These are phyloP conservation scores for Nannizzia gypsea DNA, from an alignment of 2,329 filamentous ascomycete genomes.

Conservation along the genomic window DNA sequence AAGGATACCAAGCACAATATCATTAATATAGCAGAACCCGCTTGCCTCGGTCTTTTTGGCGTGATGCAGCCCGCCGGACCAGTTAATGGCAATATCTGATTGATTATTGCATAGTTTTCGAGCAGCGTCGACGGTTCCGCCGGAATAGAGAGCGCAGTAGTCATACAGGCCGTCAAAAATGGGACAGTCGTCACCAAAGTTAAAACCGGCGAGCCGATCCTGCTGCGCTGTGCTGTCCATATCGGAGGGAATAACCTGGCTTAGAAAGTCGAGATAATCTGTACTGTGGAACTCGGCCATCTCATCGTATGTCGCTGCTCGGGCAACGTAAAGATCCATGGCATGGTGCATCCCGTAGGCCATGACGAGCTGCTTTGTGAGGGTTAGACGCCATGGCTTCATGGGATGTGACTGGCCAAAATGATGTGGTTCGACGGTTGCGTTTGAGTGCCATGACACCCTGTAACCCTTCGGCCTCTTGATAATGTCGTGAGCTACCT, in stretches of 20 bases:
- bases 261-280: slow-evolving; percentile 85
- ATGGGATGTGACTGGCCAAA: slow-evolving; percentile 96
- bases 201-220: slow-evolving; percentile 53
- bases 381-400: slow-evolving; percentile 94
- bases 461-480: slow-evolving; percentile 71
- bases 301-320: slow-evolving; percentile 76
- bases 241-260: slow-evolving; percentile 57
- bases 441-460: slow-evolving; percentile 92
- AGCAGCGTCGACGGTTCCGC: slow-evolving; percentile 80
- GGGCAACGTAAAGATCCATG: slow-evolving; percentile 86
- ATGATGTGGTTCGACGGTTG: slow-evolving; percentile 89
- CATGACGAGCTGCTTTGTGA: slow-evolving; percentile 89
- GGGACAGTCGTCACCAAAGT: slow-evolving; percentile 87
- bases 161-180: slow-evolving; percentile 93
- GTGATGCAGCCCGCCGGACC: slow-evolving; percentile 93
- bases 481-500: slow-evolving; percentile 54
- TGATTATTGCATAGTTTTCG: slow-evolving; percentile 75
- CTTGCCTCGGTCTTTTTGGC: slow-evolving; percentile 89
- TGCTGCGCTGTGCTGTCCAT: slow-evolving; percentile 53
- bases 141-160: slow-evolving; percentile 88
- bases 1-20: slow-evolving; percentile 88
- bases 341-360: slow-evolving; percentile 92
- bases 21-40: slow-evolving; percentile 98
- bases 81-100: slow-evolving; percentile 92
- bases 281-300: slow-evolving; percentile 73